These are phyloP conservation scores for Panicum hallii DNA, from an alignment of 202 grass and related monocot genomes.

Conservation along the genomic window DNA sequence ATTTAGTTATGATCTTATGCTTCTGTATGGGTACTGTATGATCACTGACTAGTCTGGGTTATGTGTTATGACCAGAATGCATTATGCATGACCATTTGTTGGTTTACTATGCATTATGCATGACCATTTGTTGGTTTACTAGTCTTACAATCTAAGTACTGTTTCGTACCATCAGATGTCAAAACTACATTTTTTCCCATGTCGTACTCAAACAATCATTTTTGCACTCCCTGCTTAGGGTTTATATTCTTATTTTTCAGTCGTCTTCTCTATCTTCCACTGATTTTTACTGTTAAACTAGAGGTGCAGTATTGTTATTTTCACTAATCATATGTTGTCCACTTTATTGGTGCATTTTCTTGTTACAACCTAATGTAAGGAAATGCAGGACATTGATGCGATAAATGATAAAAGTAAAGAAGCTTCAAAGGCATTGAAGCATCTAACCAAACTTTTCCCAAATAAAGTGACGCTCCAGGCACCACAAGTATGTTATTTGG, in stretches of 20 bases:
- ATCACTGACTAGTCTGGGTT: background rate
- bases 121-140: background rate
- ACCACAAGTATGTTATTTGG: conserved; percentile 71
- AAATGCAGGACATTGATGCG: conserved; percentile 72
- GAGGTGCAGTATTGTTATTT: conserved; percentile 17
- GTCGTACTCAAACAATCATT: background rate
- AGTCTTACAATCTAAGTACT: background rate
- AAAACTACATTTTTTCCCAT: background rate
- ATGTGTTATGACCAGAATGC: background rate
- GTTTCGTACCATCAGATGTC: conserved; percentile 32
- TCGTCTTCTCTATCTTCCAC: background rate
- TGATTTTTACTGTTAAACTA: conserved; percentile 14
- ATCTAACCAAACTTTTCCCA: conserved; percentile 90
- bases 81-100: background rate
- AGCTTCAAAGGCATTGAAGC: conserved; percentile 70
- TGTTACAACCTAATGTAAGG: conserved; percentile 40
- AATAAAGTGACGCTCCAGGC: conserved; percentile 83
- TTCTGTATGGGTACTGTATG: background rate
- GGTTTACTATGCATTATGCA: background rate
- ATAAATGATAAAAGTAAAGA: conserved; percentile 76
- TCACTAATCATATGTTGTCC: background rate
- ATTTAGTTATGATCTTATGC: background rate
- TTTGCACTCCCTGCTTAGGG: background rate
- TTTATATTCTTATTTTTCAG: conserved; percentile 11
- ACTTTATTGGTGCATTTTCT: conserved; percentile 26